Conservation (phyloP, 1,284 basidiomycete genomes). For the Mycosarcoma mackinlayi region DNA sequence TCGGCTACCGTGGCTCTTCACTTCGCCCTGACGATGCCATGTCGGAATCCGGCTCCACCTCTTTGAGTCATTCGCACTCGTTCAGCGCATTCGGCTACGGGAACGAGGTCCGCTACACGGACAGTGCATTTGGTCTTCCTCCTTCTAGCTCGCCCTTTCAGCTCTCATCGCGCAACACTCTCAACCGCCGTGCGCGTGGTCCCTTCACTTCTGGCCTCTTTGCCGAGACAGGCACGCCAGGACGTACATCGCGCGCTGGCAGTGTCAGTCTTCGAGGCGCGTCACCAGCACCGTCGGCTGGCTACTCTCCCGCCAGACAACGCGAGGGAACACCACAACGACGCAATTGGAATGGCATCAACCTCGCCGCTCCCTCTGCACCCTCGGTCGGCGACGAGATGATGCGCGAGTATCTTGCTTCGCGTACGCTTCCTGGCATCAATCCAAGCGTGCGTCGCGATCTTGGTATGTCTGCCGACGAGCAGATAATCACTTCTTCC, state of each 20-base stretch:
- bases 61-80: constrained; percentile 42
- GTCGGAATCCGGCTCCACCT: constrained; percentile 40
- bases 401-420: constrained; percentile 50
- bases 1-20: constrained; percentile 31
- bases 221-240: constrained; percentile 21
- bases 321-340: constrained; percentile 37
- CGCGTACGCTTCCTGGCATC: constrained; percentile 43
- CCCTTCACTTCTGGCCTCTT: constrained; percentile 25
- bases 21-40: constrained; percentile 49
- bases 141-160: constrained; percentile 51
- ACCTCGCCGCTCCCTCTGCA: constrained; percentile 47
- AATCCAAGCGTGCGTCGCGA: constrained; percentile 25
- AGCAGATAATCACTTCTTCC: constrained; percentile 22
- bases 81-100: constrained; percentile 55
- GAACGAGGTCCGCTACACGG: constrained; percentile 46
- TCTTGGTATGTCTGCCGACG: constrained; percentile 17
- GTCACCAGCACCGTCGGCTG: constrained; percentile 33
- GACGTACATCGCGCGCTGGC: constrained; percentile 27
- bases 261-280: constrained; percentile 27
- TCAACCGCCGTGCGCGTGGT: constrained; percentile 15
- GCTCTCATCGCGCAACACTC: constrained; percentile 39
- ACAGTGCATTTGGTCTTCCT: constrained; percentile 41
- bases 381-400: constrained; percentile 54
- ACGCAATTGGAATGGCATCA: constrained; percentile 58
- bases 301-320: constrained; percentile 24